Conservation (phyloP, 352 stramenopile genomes). For the Pythium aristosporum region DNA sequence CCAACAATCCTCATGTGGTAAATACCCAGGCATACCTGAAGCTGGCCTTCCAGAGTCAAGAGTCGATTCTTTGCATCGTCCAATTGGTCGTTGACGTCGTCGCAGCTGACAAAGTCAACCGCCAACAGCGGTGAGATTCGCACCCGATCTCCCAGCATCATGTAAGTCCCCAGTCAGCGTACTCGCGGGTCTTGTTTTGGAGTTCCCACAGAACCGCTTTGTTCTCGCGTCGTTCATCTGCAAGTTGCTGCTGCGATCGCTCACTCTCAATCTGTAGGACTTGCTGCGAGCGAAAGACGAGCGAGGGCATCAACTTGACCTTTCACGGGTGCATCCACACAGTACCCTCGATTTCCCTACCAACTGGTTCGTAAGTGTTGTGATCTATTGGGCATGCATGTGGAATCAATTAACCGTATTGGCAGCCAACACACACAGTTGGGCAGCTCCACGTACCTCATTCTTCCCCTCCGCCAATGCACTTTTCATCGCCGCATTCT, state of each 20-base stretch:
- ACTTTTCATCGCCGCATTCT: constrained; percentile 1
- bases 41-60: constrained; percentile 43
- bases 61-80: constrained; percentile 39
- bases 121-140: background rate
- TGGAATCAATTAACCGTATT: background rate
- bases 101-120: constrained; percentile 22
- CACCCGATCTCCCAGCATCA: background rate
- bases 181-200: constrained; percentile 40
- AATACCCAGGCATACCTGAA: constrained; percentile 33
- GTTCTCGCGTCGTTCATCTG: constrained; percentile 33
- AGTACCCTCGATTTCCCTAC: background rate
- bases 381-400: background rate
- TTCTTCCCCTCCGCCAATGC: background rate
- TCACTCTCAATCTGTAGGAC: constrained; percentile 32
- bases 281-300: constrained; percentile 20
- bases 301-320: background rate
- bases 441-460: constrained; percentile 4
- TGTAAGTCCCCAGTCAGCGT: background rate
- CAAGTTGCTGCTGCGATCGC: constrained; percentile 36
- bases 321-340: background rate
- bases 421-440: no score
- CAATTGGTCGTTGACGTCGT: constrained; percentile 34
- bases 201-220: constrained; percentile 32
- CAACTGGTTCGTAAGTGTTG: constrained; percentile 8
- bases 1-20: no score